Percentiles rank a stretch among this genome's conserved stretches.
Evolutionary conservation across 805 yeast genomes (phyloP).

Genomic region (Nakazawaea ishiwadae): DNA sequence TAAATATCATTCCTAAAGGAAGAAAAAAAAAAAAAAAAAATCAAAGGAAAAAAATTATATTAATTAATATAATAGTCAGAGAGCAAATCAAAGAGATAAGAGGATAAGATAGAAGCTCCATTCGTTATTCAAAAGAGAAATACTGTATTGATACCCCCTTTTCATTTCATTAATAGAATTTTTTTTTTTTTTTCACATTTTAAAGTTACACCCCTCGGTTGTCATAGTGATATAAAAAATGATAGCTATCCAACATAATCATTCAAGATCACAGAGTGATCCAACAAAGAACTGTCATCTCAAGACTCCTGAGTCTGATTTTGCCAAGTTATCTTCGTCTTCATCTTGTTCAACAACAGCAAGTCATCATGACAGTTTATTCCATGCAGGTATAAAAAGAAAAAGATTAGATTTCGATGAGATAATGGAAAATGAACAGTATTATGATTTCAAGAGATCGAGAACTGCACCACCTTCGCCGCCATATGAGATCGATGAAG

Average conservation of each 20-base stretch:
- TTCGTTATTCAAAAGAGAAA: no score
- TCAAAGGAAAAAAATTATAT: no score
- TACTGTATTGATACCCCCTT: not conserved
- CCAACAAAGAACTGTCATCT: constrained; percentile 13
- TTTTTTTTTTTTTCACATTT: no score
- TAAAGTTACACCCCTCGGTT: constrained; percentile 5
- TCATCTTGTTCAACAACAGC: not conserved
- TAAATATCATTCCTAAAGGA: no score
- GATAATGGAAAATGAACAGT: not conserved
- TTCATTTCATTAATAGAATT: no score
- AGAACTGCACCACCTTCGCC: constrained; percentile 44
- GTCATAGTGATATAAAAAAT: constrained; percentile 5
- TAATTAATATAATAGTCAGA: no score
- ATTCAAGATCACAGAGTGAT: constrained; percentile 27
- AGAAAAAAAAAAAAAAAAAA: no score
- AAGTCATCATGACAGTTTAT: not conserved
- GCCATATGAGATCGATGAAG: constrained; percentile 18
- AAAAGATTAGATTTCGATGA: constrained; percentile 4
- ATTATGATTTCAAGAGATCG: constrained; percentile 27
- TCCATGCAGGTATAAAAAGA: not conserved
- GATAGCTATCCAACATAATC: no score
- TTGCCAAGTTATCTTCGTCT: constrained; percentile 6
- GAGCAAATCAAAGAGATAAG: no score
- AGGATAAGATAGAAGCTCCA: no score
- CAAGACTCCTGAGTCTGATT: constrained; percentile 12